Evolutionary conservation across 176 grass and related monocot species (phyloP).

Genomic region (Carex kokanica): DNA sequence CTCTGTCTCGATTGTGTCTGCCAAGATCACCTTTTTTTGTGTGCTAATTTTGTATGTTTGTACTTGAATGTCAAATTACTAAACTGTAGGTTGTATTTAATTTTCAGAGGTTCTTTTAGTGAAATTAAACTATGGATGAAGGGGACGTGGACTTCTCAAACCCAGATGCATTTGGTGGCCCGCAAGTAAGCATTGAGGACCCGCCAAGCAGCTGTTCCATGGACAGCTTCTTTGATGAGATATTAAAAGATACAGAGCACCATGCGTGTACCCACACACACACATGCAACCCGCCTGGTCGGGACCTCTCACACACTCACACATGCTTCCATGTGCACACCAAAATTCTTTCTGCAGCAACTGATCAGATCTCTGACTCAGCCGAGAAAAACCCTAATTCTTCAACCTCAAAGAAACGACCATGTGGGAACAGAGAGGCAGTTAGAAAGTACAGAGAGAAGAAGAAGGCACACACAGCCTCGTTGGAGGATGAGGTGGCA

Average conservation of each 20-base stretch:
- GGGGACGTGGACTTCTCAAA: constrained; percentile 46
- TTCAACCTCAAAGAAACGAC: constrained; percentile 30
- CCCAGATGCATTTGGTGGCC: constrained; percentile 50
- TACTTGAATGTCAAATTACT: neutral
- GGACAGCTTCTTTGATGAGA: constrained; percentile 54
- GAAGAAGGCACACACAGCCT: constrained; percentile 90
- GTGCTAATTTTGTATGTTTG: neutral
- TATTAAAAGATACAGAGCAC: constrained; percentile 41
- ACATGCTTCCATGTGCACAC: constrained; percentile 83
- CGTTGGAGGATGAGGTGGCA: constrained; percentile 77
- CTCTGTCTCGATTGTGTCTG: neutral
- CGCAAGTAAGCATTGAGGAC: constrained; percentile 30
- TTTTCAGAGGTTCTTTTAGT: neutral
- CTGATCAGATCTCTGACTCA: constrained; percentile 27
- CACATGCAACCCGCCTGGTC: constrained; percentile 65
- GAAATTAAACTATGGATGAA: constrained; percentile 46
- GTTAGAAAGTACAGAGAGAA: constrained; percentile 96
- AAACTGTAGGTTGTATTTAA: neutral
- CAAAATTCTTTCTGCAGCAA: constrained; percentile 38
- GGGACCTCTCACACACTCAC: constrained; percentile 62
- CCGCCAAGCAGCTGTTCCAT: constrained; percentile 39
- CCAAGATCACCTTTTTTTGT: neutral
- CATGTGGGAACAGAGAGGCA: constrained; percentile 66
- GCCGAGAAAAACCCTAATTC: constrained; percentile 29
- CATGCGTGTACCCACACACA: constrained; percentile 82